Conservation (phyloP, 805 yeast species). For the Grigorovia transvaalensis region DNA sequence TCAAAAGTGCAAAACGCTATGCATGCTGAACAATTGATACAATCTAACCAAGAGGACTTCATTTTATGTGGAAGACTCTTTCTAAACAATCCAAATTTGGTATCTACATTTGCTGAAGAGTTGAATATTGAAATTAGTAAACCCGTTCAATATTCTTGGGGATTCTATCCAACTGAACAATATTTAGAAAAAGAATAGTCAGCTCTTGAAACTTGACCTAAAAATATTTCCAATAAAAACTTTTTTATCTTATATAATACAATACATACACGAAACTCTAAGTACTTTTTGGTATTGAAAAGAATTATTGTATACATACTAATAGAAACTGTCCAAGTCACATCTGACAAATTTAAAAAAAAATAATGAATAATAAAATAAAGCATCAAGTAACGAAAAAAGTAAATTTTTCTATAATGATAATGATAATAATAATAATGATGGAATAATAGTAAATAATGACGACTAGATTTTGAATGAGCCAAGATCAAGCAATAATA, state of each 20-base stretch:
- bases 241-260: not conserved
- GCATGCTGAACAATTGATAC: slow-evolving; percentile 32
- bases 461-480: not conserved
- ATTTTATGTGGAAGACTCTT: slow-evolving; percentile 38
- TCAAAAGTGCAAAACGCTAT: slow-evolving; percentile 30
- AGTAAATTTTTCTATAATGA: not conserved
- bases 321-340: not conserved
- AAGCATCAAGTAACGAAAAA: not conserved
- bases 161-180: slow-evolving; percentile 4
- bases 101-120: slow-evolving; percentile 41
- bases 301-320: not conserved
- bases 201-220: too few relatives aligned
- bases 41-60: slow-evolving; percentile 35
- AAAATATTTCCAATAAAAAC: too few relatives aligned
- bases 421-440: not conserved
- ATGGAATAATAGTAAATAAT: not conserved
- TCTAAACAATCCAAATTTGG: slow-evolving; percentile 41
- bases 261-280: not conserved
- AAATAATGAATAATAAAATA: not conserved
- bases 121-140: slow-evolving; percentile 34
- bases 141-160: slow-evolving; percentile 29
- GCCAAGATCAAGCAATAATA: not conserved
- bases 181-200: not conserved
- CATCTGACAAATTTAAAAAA: not conserved
- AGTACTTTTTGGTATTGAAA: not conserved